Evolutionary conservation across 2,329 filamentous ascomycete genomes (phyloP).

Genomic region (Mycosphaerella sp.): DNA sequence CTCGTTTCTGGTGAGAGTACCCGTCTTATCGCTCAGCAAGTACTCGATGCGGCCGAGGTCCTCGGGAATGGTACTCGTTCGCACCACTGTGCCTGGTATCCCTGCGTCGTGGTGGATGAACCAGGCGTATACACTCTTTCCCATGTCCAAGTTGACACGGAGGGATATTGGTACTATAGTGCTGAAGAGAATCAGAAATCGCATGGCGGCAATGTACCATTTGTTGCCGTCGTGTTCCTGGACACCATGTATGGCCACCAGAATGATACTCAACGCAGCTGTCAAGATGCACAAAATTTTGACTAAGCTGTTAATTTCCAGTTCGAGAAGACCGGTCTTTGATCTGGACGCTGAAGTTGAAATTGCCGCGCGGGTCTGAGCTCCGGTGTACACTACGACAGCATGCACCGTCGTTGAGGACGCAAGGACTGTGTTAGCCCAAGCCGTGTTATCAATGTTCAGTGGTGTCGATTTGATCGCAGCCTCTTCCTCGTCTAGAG

Average conservation of each 20-base stretch:
- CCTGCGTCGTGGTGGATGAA: slow-evolving; percentile 90
- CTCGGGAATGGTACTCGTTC: slow-evolving; percentile 95
- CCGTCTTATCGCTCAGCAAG: slow-evolving; percentile 92
- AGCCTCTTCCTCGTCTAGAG: slow-evolving; percentile 16
- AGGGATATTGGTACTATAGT: slow-evolving; percentile 97
- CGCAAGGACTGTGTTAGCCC: slow-evolving; percentile 96
- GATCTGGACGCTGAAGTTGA: slow-evolving; percentile 88
- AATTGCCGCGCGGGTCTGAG: slow-evolving; percentile 86
- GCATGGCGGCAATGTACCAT: slow-evolving; percentile 99
- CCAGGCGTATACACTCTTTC: slow-evolving; percentile 90
- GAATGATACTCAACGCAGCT: slow-evolving; percentile 72
- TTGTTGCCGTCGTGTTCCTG: slow-evolving; percentile 50
- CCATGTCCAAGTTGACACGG: slow-evolving; percentile 93
- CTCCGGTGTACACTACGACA: slow-evolving; percentile 88
- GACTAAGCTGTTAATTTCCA: slow-evolving; percentile 93
- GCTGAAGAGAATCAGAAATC: slow-evolving; percentile 98
- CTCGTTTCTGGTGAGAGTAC: slow-evolving; percentile 88
- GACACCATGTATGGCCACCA: slow-evolving; percentile 84
- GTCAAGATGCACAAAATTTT: slow-evolving; percentile 93
- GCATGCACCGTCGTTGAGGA: slow-evolving; percentile 85
- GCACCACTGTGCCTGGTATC: slow-evolving; percentile 85
- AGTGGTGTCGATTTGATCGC: slow-evolving; percentile 56
- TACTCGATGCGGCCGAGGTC: slow-evolving; percentile 95
- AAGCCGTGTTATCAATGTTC: slow-evolving; percentile 94
- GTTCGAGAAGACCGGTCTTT: slow-evolving; percentile 87